Conservation (phyloP, 2,329 filamentous ascomycete species). For the Hirsutella rhossiliensis region DNA sequence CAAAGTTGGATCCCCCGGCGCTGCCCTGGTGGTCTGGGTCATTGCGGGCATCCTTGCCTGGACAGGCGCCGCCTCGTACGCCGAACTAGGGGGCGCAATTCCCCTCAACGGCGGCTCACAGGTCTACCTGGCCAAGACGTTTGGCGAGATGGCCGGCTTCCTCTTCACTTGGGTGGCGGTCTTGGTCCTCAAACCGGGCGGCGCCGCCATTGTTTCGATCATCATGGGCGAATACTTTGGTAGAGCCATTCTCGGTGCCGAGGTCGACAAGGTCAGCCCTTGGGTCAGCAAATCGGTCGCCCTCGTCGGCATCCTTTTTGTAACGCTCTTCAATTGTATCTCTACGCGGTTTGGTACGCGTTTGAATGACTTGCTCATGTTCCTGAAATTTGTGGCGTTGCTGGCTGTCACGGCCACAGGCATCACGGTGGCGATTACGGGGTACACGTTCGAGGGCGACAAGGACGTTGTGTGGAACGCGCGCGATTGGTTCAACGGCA, state of each 20-base stretch:
- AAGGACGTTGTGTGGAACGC: conserved; percentile 80
- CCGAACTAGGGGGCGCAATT: conserved; percentile 89
- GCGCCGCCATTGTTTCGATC: conserved; percentile 87
- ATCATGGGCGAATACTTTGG: conserved; percentile 99
- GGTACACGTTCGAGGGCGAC: conserved; percentile 62
- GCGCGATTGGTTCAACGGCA: conserved; percentile 78
- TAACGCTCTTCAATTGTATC: conserved; percentile 80
- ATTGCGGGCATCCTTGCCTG: conserved; percentile 88
- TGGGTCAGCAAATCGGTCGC: conserved; percentile 91
- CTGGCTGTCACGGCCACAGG: conserved; percentile 78
- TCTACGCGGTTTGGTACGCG: conserved; percentile 81
- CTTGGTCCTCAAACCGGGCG: conserved; percentile 84
- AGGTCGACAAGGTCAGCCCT: conserved; percentile 64
- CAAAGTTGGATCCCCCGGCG: conserved; percentile 84
- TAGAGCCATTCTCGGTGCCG: conserved; percentile 73
- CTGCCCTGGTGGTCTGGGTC: conserved; percentile 80
- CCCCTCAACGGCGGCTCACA: conserved; percentile 91
- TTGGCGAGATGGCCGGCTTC: conserved; percentile 86
- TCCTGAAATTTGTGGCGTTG: conserved; percentile 88
- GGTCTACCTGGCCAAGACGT: conserved; percentile 90
- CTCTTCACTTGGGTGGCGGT: conserved; percentile 95
- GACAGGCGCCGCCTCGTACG: conserved; percentile 92
- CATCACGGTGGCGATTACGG: conserved; percentile 79
- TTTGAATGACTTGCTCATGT: conserved; percentile 88
- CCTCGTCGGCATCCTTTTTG: conserved; percentile 57